phyloP scores from a whole-genome alignment of 495 filamentous ascomycete genomes.

The Cryomyces minteri region DNA sequence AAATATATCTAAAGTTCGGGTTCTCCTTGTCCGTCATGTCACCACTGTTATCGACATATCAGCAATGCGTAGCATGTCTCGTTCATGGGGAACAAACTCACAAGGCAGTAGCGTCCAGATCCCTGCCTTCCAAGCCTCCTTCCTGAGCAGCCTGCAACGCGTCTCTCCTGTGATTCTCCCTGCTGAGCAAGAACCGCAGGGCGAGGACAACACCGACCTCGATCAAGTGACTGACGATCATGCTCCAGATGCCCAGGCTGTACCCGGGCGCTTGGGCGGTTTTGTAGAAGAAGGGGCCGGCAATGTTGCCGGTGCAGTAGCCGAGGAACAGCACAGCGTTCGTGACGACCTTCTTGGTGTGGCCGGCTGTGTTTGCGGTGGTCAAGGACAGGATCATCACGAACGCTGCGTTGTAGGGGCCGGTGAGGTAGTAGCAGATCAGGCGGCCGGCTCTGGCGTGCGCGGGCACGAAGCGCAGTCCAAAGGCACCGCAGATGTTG shows the following conservation, averaged over 20 bases:
- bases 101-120: slow-evolving; percentile 38
- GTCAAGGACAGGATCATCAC: slow-evolving; percentile 39
- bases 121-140: slow-evolving; percentile 28
- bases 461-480: slow-evolving; percentile 30
- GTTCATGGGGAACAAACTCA: too few relatives aligned
- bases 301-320: slow-evolving; percentile 28
- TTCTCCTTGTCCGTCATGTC: slow-evolving; percentile 45
- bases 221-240: slow-evolving; percentile 40
- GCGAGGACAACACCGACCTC: slow-evolving; percentile 29
- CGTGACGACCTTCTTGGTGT: slow-evolving; percentile 45
- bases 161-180: slow-evolving; percentile 39
- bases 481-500: slow-evolving; percentile 35
- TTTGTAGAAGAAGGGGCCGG: slow-evolving; percentile 45
- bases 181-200: slow-evolving; percentile 29
- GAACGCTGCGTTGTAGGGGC: slow-evolving; percentile 41
- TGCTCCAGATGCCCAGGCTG: slow-evolving; percentile 39
- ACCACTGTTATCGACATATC: too few relatives aligned
- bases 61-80: too few relatives aligned
- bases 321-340: slow-evolving; percentile 34
- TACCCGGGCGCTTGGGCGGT: slow-evolving; percentile 35
- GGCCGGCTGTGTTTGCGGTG: slow-evolving; percentile 36
- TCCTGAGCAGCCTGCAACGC: slow-evolving; percentile 28
- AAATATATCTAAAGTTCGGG: slow-evolving; percentile 27
- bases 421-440: slow-evolving; percentile 38
- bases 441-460: slow-evolving; percentile 29